Percentiles rank a stretch among this genome's conserved stretches.
Evolutionary conservation across 805 yeast species (phyloP).

Genomic region (Candida easanensis): DNA sequence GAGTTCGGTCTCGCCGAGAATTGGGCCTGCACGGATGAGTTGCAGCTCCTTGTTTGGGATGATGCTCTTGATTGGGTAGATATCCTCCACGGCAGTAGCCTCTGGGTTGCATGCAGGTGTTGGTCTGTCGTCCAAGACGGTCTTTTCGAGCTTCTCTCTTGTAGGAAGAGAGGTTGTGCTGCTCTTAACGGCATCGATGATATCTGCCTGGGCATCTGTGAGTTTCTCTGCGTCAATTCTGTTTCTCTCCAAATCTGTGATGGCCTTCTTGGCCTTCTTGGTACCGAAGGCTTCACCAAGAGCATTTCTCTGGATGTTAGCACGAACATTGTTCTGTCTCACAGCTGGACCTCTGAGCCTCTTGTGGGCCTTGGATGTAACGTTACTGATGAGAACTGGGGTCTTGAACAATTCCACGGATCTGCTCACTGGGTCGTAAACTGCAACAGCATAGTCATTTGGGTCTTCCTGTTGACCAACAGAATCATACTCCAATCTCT

Average conservation of each 20-base stretch:
- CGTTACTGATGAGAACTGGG: slow-evolving; percentile 61
- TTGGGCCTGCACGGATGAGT: slow-evolving; percentile 59
- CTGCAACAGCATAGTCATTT: slow-evolving; percentile 64
- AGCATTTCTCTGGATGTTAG: slow-evolving; percentile 66
- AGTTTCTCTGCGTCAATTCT: slow-evolving; percentile 82
- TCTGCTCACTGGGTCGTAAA: slow-evolving; percentile 67
- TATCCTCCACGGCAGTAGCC: slow-evolving; percentile 80
- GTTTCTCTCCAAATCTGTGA: slow-evolving; percentile 76
- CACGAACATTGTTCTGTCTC: slow-evolving; percentile 49
- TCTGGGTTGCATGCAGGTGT: slow-evolving; percentile 74
- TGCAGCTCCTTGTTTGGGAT: slow-evolving; percentile 66
- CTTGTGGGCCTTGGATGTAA: slow-evolving; percentile 60
- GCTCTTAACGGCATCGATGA: slow-evolving; percentile 72
- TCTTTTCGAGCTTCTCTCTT: slow-evolving; percentile 55
- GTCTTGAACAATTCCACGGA: slow-evolving; percentile 61
- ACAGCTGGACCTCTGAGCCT: slow-evolving; percentile 59
- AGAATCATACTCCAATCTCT: slow-evolving; percentile 72
- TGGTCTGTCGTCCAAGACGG: slow-evolving; percentile 68
- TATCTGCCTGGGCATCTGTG: slow-evolving; percentile 71
- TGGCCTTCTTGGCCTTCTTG: slow-evolving; percentile 90
- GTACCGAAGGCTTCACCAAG: slow-evolving; percentile 98
- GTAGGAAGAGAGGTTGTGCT: slow-evolving; percentile 75
- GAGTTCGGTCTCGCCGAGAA: slow-evolving; percentile 51
- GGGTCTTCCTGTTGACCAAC: slow-evolving; percentile 34
- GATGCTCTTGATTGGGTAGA: slow-evolving; percentile 71